phyloP scores from a whole-genome alignment of 352 stramenopile genomes.

The Blastocystis sp. region DNA sequence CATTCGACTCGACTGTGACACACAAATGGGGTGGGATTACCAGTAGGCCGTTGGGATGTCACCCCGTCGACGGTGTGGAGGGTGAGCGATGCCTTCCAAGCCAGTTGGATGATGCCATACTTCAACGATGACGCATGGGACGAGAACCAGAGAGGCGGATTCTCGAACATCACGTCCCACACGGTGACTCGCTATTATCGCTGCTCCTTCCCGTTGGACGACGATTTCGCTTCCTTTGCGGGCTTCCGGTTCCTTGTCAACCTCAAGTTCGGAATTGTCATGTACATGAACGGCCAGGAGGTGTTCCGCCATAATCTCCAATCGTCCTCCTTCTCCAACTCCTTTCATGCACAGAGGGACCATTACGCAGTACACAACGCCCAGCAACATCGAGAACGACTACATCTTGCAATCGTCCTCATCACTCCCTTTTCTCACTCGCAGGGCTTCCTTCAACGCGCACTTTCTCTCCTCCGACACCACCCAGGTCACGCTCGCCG shows the following conservation, averaged over 20 bases:
- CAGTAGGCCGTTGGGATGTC: constrained; percentile 12
- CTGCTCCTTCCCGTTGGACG: not conserved
- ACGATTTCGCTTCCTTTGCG: constrained; percentile 3
- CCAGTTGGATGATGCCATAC: not conserved
- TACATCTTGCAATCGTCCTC: not conserved
- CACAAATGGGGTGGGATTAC: not conserved
- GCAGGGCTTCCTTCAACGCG: not conserved
- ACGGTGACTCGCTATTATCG: constrained; percentile 58
- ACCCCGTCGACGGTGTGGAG: constrained; percentile 1
- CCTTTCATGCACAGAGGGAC: not conserved
- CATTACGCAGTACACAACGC: not conserved
- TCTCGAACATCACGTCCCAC: not conserved
- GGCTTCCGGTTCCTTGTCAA: constrained; percentile 7
- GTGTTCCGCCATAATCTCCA: constrained; percentile 46
- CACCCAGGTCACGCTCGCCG: not conserved
- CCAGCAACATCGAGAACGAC: not conserved
- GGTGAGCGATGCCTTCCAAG: not conserved
- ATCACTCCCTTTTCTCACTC: not conserved
- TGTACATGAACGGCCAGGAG: constrained; percentile 60
- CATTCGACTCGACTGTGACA: constrained; percentile 21
- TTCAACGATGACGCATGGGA: constrained; percentile 55
- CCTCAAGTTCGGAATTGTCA: not conserved
- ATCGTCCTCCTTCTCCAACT: not conserved
- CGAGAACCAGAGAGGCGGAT: not conserved
- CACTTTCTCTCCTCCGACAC: not conserved